A percentile compares a stretch with the other conserved stretches of the same genome.
Conservation (phyloP, 495 filamentous ascomycete genomes). For the Chaetomium cochliodes region DNA sequence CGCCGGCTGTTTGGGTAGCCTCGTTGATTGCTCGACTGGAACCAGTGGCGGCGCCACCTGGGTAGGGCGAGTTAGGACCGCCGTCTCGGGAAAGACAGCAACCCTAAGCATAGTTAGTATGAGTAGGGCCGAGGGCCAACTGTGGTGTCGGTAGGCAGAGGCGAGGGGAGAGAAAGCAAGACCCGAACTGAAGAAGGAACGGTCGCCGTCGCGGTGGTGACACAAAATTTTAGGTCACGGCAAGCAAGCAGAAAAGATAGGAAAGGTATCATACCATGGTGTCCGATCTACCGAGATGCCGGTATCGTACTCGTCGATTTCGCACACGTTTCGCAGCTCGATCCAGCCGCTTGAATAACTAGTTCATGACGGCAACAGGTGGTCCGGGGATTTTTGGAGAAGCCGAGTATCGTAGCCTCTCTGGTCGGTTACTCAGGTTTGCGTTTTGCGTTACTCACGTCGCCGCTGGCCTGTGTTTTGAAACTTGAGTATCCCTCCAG, state of each 20-base stretch:
- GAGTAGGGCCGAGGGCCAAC: too few species aligned
- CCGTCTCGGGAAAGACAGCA: conserved; percentile 50
- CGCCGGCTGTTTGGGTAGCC: conserved; percentile 20
- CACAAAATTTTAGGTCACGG: not conserved
- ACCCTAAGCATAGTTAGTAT: conserved; percentile 34
- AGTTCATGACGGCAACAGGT: conserved; percentile 33
- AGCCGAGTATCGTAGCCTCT: not conserved
- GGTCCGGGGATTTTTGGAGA: not conserved
- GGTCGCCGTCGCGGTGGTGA: not conserved
- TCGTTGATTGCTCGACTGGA: conserved; percentile 49
- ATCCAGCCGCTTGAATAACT: conserved; percentile 33
- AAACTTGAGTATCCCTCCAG: not conserved
- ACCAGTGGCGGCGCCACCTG: conserved; percentile 38
- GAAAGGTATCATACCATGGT: conserved; percentile 27
- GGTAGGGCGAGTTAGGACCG: conserved; percentile 46
- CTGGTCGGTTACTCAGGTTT: not conserved
- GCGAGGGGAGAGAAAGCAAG: not conserved
- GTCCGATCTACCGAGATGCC: conserved; percentile 1
- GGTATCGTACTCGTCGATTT: conserved; percentile 20
- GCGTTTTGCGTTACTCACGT: not conserved
- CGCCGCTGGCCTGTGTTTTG: not conserved
- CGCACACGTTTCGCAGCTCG: conserved; percentile 28
- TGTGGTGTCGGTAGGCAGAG: too few species aligned
- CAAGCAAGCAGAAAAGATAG: not conserved
- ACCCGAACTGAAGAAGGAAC: not conserved